These are phyloP conservation scores for Ophiostoma sp. DNA, from an alignment of 2,329 filamentous ascomycete species.

Conservation along the genomic window DNA sequence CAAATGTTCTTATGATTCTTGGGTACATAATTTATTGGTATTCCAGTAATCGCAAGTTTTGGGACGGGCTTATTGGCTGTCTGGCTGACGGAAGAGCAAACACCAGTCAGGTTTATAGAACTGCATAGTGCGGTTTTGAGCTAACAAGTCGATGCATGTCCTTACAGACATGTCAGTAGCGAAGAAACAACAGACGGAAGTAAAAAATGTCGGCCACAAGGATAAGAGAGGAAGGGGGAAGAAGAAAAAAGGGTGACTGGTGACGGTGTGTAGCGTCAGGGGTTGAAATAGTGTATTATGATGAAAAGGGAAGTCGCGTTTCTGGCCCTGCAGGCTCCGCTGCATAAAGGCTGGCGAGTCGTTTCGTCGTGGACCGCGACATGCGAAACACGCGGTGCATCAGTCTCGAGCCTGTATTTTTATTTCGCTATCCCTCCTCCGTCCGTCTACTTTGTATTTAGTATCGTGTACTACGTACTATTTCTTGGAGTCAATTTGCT, in stretches of 20 bases:
- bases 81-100: background rate
- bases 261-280: conserved; percentile 19
- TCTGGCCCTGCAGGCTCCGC: conserved; percentile 17
- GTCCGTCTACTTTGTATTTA: too few species aligned
- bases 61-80: background rate
- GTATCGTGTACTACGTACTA: background rate
- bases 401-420: conserved; percentile 15
- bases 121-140: background rate
- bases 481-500: conserved; percentile 5
- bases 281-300: conserved; percentile 10
- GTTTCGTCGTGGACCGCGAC: background rate
- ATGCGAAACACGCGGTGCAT: conserved; percentile 27
- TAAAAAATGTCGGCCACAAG: background rate
- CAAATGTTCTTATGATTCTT: background rate
- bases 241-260: conserved; percentile 7
- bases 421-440: background rate
- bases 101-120: background rate
- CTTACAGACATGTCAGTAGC: background rate
- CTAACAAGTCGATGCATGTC: too few species aligned
- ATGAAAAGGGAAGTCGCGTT: conserved; percentile 19
- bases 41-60: background rate
- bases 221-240: background rate
- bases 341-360: conserved; percentile 23
- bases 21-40: background rate
- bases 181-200: background rate